phyloP scores from a whole-genome alignment of 345 rosid genomes.

The Pseudoturritis turrita region DNA sequence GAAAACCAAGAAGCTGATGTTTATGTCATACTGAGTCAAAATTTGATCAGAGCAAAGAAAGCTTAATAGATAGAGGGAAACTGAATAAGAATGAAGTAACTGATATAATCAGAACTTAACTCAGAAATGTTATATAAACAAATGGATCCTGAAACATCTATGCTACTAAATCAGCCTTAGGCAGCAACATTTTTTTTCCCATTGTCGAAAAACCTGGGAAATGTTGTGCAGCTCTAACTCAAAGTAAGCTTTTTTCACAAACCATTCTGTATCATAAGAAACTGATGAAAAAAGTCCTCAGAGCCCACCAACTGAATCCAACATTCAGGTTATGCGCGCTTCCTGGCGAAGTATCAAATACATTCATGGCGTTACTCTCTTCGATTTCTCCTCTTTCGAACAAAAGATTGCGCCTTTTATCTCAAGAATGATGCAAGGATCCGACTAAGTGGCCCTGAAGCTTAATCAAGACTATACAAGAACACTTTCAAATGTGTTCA shows the following conservation, averaged over 20 bases:
- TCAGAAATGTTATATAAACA: slow-evolving; percentile 4
- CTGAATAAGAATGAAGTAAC: slow-evolving; percentile 18
- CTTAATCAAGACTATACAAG: slow-evolving; percentile 16
- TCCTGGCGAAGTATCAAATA: not conserved
- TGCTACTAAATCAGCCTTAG: slow-evolving; percentile 19
- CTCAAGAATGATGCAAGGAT: not conserved
- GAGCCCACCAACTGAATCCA: slow-evolving; percentile 4
- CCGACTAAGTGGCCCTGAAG: slow-evolving; percentile 2
- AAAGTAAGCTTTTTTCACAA: slow-evolving; percentile 11
- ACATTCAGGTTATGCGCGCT: not conserved
- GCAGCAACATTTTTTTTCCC: slow-evolving; percentile 17
- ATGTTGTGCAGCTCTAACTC: slow-evolving; percentile 18
- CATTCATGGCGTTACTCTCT: not conserved
- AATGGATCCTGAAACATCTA: slow-evolving; percentile 17
- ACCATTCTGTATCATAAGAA: slow-evolving; percentile 21
- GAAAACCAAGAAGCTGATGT: not conserved
- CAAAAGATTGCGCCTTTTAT: not conserved
- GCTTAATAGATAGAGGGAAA: not conserved
- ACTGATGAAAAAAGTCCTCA: not conserved
- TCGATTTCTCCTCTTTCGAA: not conserved
- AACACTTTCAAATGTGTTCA: slow-evolving; percentile 5
- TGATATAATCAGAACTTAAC: slow-evolving; percentile 16
- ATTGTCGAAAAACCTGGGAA: slow-evolving; percentile 25
- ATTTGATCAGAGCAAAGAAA: not conserved
- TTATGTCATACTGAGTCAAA: not conserved